Base-by-base conservation (phyloP, 2,329 filamentous ascomycete species). In the Atkinsonella texensis region DNA sequence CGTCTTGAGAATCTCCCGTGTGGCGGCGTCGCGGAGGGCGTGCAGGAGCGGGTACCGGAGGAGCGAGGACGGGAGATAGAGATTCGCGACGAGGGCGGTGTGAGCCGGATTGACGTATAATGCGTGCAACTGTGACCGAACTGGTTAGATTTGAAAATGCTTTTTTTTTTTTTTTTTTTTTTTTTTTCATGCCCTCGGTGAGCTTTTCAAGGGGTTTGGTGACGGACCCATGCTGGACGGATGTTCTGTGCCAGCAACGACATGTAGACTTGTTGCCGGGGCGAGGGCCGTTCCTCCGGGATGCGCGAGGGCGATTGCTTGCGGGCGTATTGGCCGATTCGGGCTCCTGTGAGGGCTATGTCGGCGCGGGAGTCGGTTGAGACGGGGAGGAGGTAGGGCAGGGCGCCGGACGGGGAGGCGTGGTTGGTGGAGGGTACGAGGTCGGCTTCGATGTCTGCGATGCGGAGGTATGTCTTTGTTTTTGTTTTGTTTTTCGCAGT, bases 321-420 rank as follows among this genome's bases (percentile, higher is more conserved):
- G 56, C 75, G 73, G 3, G 76, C 77, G 76, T 87, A 94, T 65
- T 79, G 79, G 54, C 83, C 77, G 47, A 95, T 72, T 59, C 83
- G 86, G 57, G 56, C 52, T 46, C 72, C 78, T 4, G 66, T 64
- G 45, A 70, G 56, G 2, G 84, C 80, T 0, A 80, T 68, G 1
- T 90, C 69, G 2, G 79, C 75, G 17, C 55, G 55, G 13, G 55
- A 56, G 18, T 53, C 46, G 59, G 61, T 54, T 12, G 60, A 57
- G 31, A 66, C 56, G 10, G 87, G 84, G 9, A 91, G 76, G 43
- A 98, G 76, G 69, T 95, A 97, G 0, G 93, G 93, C 13, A 97
- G 76, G n/a, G 83, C 76, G 53, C 91, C 90, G 20, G 84, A 85
- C 0, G 91, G 91, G 2, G 90, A 95, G 49, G 91, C 89, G 72